These are phyloP conservation scores for Neopestalotiopsis sp. DNA, from an alignment of 2,329 filamentous ascomycete species.

Conservation along the genomic window DNA sequence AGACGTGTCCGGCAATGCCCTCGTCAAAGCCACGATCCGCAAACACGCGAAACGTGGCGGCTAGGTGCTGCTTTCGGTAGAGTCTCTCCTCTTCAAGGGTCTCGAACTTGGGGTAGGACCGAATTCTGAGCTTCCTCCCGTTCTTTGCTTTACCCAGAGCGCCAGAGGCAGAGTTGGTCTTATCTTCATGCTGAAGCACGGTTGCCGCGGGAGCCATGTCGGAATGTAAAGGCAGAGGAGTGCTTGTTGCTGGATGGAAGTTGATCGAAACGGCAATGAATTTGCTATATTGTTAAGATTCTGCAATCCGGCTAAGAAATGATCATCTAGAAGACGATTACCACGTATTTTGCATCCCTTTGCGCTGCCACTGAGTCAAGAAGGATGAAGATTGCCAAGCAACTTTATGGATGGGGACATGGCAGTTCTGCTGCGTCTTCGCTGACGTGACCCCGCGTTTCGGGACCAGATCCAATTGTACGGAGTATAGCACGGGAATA, in stretches of 20 bases:
- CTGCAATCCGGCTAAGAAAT: no score
- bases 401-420: not conserved
- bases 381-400: not conserved
- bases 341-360: not conserved
- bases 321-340: not conserved
- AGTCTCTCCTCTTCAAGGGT: slow-evolving; percentile 58
- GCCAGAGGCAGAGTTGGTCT: not conserved
- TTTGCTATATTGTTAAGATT: not conserved
- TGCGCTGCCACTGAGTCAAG: not conserved
- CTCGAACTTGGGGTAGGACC: slow-evolving; percentile 47
- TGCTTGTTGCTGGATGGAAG: not conserved
- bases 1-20: slow-evolving; percentile 69
- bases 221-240: no score
- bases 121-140: slow-evolving; percentile 34
- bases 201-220: not conserved
- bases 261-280: not conserved
- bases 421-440: not conserved
- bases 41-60: slow-evolving; percentile 66
- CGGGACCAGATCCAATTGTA: not conserved
- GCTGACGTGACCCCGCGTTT: not conserved
- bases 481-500: not conserved
- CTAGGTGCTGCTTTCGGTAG: slow-evolving; percentile 65
- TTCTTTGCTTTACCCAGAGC: slow-evolving; percentile 33
- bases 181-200: not conserved
- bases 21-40: slow-evolving; percentile 66